Conservation (phyloP, 2,329 filamentous ascomycete species). For the Cryphonectria parasitica region DNA sequence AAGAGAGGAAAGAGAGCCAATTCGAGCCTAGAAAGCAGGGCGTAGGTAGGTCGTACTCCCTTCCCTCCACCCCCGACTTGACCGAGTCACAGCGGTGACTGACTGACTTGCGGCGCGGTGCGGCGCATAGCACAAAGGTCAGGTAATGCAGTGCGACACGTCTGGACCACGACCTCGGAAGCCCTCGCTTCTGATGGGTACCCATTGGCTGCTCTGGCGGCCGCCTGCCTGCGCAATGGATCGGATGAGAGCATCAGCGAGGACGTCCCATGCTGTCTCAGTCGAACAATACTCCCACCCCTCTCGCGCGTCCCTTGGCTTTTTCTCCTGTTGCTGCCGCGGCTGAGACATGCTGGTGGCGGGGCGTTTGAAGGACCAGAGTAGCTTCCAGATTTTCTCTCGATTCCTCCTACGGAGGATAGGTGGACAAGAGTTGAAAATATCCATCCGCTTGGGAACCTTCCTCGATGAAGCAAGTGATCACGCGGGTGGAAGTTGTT, state of each 20-base stretch:
- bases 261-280: not conserved
- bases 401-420: not conserved
- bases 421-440: not conserved
- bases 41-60: not conserved
- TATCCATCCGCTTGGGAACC: not conserved
- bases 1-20: not conserved
- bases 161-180: constrained; percentile 24
- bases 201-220: constrained; percentile 23
- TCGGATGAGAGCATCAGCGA: not conserved
- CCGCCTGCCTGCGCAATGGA: not conserved
- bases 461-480: not conserved
- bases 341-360: constrained; percentile 12
- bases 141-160: constrained; percentile 17
- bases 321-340: not conserved
- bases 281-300: not conserved
- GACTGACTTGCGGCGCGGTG: not conserved
- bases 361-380: not conserved
- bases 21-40: not conserved
- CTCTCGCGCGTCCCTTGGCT: not conserved
- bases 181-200: constrained; percentile 23
- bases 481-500: not conserved
- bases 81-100: not conserved
- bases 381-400: not conserved
- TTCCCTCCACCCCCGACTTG: not conserved
- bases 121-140: not conserved